phyloP scores from a whole-genome alignment of 2,329 filamentous ascomycete genomes.

The Hirsutella minnesotensis region DNA sequence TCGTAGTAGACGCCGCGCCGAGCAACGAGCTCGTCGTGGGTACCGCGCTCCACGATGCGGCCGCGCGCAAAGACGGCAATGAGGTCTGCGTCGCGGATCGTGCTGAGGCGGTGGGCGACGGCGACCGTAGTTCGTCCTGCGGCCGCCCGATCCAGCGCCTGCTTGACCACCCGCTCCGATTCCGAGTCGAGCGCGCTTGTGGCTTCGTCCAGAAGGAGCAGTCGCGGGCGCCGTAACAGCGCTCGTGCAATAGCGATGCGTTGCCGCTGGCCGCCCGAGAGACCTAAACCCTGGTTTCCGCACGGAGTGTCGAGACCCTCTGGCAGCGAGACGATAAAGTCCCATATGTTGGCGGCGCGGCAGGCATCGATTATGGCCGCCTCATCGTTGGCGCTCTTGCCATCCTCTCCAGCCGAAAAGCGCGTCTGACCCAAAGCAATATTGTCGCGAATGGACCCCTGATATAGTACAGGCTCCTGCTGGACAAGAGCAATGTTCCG shows the following conservation, averaged over 20 bases:
- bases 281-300: slow-evolving; percentile 53
- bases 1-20: slow-evolving; percentile 36
- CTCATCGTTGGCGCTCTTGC: slow-evolving; percentile 18
- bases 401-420: slow-evolving; percentile 23
- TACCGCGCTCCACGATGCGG: slow-evolving; percentile 44
- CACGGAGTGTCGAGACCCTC: slow-evolving; percentile 51
- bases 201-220: slow-evolving; percentile 64
- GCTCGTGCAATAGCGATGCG: slow-evolving; percentile 62
- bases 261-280: slow-evolving; percentile 64
- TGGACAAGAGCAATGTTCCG: slow-evolving; percentile 26
- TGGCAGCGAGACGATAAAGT: slow-evolving; percentile 43
- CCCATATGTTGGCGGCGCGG: slow-evolving; percentile 40
- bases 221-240: slow-evolving; percentile 52
- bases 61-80: slow-evolving; percentile 47
- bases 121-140: slow-evolving; percentile 43
- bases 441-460: slow-evolving; percentile 44
- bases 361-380: slow-evolving; percentile 36
- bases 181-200: slow-evolving; percentile 53
- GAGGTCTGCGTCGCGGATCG: slow-evolving; percentile 44
- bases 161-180: slow-evolving; percentile 53
- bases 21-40: slow-evolving; percentile 44
- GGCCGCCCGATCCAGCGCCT: slow-evolving; percentile 39
- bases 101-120: slow-evolving; percentile 49
- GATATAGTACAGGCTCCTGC: slow-evolving; percentile 29
- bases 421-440: slow-evolving; percentile 23